Percentiles rank a stretch among this genome's conserved stretches.
Evolutionary conservation across 495 filamentous ascomycete genomes (phyloP).

Genomic region (Aspergillus haitiensis): DNA sequence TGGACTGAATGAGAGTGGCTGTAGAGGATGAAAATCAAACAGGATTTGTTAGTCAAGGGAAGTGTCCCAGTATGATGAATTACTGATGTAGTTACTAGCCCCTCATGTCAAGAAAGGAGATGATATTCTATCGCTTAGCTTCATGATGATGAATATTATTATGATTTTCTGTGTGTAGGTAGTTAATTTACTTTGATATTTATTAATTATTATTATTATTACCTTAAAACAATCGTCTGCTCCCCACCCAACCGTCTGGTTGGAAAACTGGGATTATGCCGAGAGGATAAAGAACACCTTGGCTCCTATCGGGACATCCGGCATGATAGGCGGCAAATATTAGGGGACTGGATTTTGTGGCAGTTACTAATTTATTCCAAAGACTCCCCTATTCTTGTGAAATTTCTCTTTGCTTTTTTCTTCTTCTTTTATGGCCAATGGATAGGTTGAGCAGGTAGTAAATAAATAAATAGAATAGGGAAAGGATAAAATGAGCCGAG

Average conservation of each 20-base stretch:
- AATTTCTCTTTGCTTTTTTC: neutral
- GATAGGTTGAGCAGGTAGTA: too few species aligned
- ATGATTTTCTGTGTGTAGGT: too few species aligned
- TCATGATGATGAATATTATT: too few species aligned
- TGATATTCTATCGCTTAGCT: too few species aligned
- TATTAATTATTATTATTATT: neutral
- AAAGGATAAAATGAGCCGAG: neutral
- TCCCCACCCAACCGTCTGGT: constrained; percentile 13
- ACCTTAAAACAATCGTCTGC: neutral
- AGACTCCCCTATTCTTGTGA: neutral
- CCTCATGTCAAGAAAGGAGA: too few species aligned
- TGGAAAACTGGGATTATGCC: constrained; percentile 14
- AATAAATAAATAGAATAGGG: too few species aligned
- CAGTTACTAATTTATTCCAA: neutral
- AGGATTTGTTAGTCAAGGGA: neutral
- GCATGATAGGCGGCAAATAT: constrained; percentile 11
- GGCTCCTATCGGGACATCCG: constrained; percentile 10
- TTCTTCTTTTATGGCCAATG: neutral
- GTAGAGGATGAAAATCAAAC: neutral
- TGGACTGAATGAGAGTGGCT: constrained; percentile 6
- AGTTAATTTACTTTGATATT: neutral
- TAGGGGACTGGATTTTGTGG: neutral
- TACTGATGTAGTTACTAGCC: too few species aligned
- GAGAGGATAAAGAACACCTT: constrained; percentile 5
- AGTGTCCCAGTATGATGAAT: too few species aligned